Evolutionary conservation across 495 filamentous ascomycete genomes (phyloP).

Genomic region (Penicillium ucsense): DNA sequence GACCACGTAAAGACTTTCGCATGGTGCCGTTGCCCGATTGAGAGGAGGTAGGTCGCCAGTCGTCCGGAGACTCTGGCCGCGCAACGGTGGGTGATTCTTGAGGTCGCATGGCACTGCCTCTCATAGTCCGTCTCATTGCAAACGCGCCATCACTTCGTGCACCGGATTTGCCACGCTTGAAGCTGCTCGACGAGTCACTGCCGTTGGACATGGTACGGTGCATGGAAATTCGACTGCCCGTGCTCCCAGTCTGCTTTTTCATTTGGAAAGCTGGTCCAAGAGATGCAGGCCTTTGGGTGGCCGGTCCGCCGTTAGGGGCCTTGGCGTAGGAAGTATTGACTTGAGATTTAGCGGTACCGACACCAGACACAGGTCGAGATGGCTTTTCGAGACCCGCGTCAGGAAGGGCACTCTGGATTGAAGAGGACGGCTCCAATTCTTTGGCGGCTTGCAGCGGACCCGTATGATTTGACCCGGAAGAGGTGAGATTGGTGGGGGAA

Average conservation of each 20-base stretch:
- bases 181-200: slow-evolving; percentile 55
- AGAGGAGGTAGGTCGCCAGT: slow-evolving; percentile 23
- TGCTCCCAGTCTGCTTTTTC: neutral
- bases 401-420: slow-evolving; percentile 2
- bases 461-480: slow-evolving; percentile 10
- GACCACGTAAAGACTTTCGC: slow-evolving; percentile 42
- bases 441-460: slow-evolving; percentile 12
- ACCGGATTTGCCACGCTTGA: slow-evolving; percentile 39
- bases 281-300: slow-evolving; percentile 16
- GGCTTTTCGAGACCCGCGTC: slow-evolving; percentile 8
- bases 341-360: slow-evolving; percentile 9
- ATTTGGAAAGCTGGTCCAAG: slow-evolving; percentile 17
- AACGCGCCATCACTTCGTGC: slow-evolving; percentile 26
- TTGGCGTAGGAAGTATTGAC: slow-evolving; percentile 5
- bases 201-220: slow-evolving; percentile 37
- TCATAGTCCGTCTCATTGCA: slow-evolving; percentile 48
- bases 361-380: slow-evolving; percentile 16
- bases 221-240: slow-evolving; percentile 4
- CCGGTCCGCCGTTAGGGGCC: slow-evolving; percentile 4
- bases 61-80: slow-evolving; percentile 22
- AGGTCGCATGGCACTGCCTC: slow-evolving; percentile 21
- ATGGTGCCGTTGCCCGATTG: slow-evolving; percentile 26
- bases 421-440: slow-evolving; percentile 1
- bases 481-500: slow-evolving; percentile 12
- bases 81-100: slow-evolving; percentile 16